Base-by-base conservation (phyloP, 1,284 basidiomycete species). In the Apiotrichum mycotoxinovorans region DNA sequence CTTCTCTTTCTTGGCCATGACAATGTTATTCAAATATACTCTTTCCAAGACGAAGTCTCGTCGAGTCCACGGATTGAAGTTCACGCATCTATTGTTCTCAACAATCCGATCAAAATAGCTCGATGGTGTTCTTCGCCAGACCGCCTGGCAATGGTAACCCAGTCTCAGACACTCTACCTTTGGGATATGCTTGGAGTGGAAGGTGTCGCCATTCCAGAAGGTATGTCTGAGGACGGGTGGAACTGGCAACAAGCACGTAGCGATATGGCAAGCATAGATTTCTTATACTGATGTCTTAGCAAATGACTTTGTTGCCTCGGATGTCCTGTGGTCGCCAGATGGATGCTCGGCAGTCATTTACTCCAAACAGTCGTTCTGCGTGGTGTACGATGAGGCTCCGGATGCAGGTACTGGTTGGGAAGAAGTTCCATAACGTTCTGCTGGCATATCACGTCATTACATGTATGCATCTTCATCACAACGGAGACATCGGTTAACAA, bases 1-100 rank as follows among this genome's bases (percentile, higher is more conserved):
- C 75, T 88, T 18, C 74, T 94, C 4, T 80, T 90, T 34, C 83
- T 84, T 37, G 47, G 37, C 2, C 51, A 52, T 17, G 54, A 52
- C 17, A 18, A 63, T 11, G 54, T 67, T 0, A 35, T 75, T 1
- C 70, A 75, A 43, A 65, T 77, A 4, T 69, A 75, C 56, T 59
- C 64, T 2, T 73, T 73, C 1, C 58, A 66, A 1, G 45, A 58
- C 4, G 51, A 67, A 0, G 49, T 44, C 2, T 27, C 67, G 0
- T 38, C 62, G 18, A 34, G 44, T 8, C 68, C 71, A 1, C 52
- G 51, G 4, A 65, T 77, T 40, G 56, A 53, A 2, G 65, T 70
- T 35, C 23, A 54, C 3, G 53, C 67, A 0, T 59, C 60, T 5
- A n/a, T 73, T 11, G 41, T 65, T 3, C 70, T 77, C 51, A 52